Evolutionary conservation across 1,284 basidiomycete species (phyloP).

Genomic region (Puccinia novopanici): DNA sequence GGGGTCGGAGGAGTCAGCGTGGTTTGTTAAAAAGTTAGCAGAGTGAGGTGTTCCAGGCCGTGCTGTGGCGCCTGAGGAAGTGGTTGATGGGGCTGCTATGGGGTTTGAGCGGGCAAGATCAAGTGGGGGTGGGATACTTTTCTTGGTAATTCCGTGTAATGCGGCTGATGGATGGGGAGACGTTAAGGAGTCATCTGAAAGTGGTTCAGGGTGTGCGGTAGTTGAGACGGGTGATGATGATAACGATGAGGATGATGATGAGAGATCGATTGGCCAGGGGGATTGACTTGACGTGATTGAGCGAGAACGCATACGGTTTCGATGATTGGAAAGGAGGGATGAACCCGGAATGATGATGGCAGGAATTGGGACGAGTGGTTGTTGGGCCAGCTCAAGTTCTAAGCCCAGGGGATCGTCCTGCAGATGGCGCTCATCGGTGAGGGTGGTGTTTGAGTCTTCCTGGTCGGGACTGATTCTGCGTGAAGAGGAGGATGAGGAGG

Average conservation of each 20-base stretch:
- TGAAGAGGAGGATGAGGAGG: neutral
- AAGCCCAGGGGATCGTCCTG: neutral
- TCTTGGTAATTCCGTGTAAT: neutral
- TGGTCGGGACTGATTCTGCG: neutral
- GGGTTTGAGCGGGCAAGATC: slow-evolving; percentile 8
- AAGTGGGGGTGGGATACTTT: slow-evolving; percentile 29
- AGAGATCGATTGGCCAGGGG: slow-evolving; percentile 4
- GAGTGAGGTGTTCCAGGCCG: neutral
- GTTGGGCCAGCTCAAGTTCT: slow-evolving; percentile 17
- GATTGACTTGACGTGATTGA: slow-evolving; percentile 7
- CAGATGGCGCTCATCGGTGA: neutral
- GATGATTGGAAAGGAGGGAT: neutral
- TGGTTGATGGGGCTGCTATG: neutral
- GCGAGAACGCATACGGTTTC: slow-evolving; percentile 17
- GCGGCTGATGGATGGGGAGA: neutral
- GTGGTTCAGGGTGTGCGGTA: neutral
- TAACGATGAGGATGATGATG: neutral
- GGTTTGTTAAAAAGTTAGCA: neutral
- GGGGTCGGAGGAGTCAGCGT: neutral
- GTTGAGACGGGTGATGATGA: neutral
- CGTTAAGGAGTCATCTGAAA: neutral
- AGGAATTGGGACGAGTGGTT: neutral
- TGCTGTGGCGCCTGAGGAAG: neutral
- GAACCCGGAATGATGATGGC: neutral
- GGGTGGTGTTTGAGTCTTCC: neutral